Evolutionary conservation across 2,329 filamentous ascomycete genomes (phyloP), one percentile per base, ranked within the genome.

Genomic region (Calcarisporium arbuscula): DNA sequence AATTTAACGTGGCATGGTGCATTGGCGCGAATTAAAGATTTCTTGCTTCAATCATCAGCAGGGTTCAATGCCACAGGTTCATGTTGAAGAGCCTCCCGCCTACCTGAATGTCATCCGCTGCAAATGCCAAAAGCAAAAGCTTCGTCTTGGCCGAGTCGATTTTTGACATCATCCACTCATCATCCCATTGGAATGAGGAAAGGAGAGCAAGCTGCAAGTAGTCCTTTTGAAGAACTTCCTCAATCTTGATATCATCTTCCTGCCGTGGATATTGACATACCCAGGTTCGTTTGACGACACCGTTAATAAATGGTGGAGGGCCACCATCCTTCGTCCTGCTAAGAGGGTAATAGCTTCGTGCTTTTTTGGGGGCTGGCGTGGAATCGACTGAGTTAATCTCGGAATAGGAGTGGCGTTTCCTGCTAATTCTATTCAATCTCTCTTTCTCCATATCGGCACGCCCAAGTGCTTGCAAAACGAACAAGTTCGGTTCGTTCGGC

Each of bases 171-270:
- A 92, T 56, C 85, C 86, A 95, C 19, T 82, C 72, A 11, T 82
- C 74, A 43, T 96, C 82, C 79, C 85, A 92, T 53, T 90, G 78
- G 47, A 84, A 96, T 0, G 90, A 85, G 47, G 88, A 94, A 5
- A 96, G 62, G 0, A 96, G 74, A 1, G 86, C 89, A 25, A 87
- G 74, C 32, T 84, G 67, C 8, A 96, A 66, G 10, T 80, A 70
- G 2, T 75, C 61, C 41, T 77, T 80, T 54, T 94, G 83, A 2
- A 95, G 60, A 0, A 95, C 74, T 54, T 95, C 88, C 49, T 94
- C 86, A 26, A 96, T 79, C 40, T 80, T 92, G 52, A 96, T 86
- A 42, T 94, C 86, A 41, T 88, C 73, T 5, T 65, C 66, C 0
- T 56, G 65, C 22, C 84, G 70, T 2, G 71, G 64, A 43, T 74